phyloP scores from a whole-genome alignment of 1,139 yeast species.

The Taphrina pruni region DNA sequence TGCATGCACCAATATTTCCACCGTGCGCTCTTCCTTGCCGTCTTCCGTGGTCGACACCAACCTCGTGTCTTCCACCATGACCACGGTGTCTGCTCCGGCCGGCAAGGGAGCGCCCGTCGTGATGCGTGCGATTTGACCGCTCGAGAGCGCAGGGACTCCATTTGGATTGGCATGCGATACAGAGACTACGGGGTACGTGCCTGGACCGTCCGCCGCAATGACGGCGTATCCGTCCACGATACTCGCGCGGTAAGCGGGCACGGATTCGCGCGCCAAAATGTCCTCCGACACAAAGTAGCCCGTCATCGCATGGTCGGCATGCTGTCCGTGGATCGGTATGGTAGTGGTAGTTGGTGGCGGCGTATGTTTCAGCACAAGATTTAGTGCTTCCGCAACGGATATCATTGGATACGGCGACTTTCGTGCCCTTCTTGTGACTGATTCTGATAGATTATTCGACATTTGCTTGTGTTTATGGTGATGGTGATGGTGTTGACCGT shows the following conservation, averaged over 20 bases:
- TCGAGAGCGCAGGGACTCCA: conserved; percentile 43
- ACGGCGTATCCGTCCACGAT: conserved; percentile 64
- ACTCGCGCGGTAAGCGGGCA: conserved; percentile 59
- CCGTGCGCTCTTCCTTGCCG: conserved; percentile 54
- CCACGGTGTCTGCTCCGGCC: conserved; percentile 59
- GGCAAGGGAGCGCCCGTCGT: conserved; percentile 65
- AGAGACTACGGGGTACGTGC: conserved; percentile 53
- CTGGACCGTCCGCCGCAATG: conserved; percentile 56
- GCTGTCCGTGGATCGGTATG: conserved; percentile 10
- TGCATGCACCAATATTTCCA: conserved; percentile 49
- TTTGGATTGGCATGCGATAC: conserved; percentile 56
- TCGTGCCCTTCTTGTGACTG: conserved; percentile 56
- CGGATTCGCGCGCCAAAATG: conserved; percentile 52
- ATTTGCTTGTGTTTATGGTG: conserved; percentile 45
- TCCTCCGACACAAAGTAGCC: conserved; percentile 55
- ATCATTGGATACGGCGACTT: conserved; percentile 59
- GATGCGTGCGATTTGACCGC: conserved; percentile 56
- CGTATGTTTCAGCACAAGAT: conserved; percentile 46
- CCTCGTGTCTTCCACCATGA: conserved; percentile 60
- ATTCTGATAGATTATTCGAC: conserved; percentile 51
- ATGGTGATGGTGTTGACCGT: conserved; percentile 45
- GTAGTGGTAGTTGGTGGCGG: conserved; percentile 48
- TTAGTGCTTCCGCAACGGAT: conserved; percentile 55
- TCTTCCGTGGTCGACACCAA: conserved; percentile 51
- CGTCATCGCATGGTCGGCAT: not conserved